These are phyloP conservation scores for Fagopyrum esculentum DNA, from an alignment of 148 eudicot genomes.

Conservation along the genomic window DNA sequence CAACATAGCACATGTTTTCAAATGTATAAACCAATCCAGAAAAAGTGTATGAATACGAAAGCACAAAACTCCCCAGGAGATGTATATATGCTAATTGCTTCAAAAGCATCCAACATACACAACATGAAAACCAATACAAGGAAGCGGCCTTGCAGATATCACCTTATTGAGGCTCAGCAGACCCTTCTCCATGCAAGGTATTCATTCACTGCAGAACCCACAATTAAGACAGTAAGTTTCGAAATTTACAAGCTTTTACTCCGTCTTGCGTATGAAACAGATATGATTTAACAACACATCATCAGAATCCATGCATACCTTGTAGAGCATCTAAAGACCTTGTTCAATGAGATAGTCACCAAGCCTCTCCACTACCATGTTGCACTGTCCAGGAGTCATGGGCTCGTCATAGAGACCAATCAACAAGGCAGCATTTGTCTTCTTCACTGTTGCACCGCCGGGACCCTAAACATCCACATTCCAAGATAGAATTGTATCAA, in stretches of 20 bases:
- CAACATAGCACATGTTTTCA: background rate
- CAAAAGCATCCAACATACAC: slow-evolving; percentile 7
- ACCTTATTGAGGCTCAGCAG: slow-evolving; percentile 5
- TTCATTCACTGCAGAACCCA: background rate
- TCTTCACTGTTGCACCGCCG: slow-evolving; percentile 53
- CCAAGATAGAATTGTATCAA: background rate
- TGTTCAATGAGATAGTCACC: slow-evolving; percentile 56
- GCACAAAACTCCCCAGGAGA: background rate
- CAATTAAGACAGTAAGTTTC: background rate
- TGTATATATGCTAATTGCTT: slow-evolving; percentile 3
- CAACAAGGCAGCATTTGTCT: slow-evolving; percentile 45
- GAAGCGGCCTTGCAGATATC: background rate
- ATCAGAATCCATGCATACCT: background rate
- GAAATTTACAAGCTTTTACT: background rate
- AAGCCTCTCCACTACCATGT: slow-evolving; percentile 55
- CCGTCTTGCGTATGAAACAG: background rate
- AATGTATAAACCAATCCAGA: background rate
- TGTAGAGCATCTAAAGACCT: slow-evolving; percentile 14
- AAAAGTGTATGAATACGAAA: background rate
- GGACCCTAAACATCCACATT: slow-evolving; percentile 31
- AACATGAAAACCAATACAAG: slow-evolving; percentile 3
- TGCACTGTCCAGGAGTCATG: slow-evolving; percentile 56
- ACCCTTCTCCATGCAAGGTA: background rate
- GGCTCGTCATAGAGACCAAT: slow-evolving; percentile 60
- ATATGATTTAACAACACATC: background rate